A percentile compares a stretch with the other conserved stretches of the same genome.
Evolutionary conservation across 2,329 filamentous ascomycete species (phyloP).

Genomic region (Colletotrichum sp.): DNA sequence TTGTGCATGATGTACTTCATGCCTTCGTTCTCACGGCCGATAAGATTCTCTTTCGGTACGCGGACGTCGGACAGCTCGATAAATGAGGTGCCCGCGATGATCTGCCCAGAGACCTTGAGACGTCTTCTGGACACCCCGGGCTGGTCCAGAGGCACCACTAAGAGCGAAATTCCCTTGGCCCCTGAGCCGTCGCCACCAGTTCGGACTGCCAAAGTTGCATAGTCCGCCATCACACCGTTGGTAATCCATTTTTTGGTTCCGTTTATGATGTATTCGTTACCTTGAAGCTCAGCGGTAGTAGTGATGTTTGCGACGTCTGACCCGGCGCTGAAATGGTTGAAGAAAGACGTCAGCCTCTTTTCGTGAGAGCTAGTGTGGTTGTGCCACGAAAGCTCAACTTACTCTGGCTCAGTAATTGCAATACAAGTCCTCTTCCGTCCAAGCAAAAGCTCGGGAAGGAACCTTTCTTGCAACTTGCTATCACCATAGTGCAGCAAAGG

Average conservation of each 20-base stretch:
- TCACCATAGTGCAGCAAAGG: neutral
- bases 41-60: slow-evolving; percentile 75
- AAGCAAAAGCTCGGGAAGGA: slow-evolving; percentile 70
- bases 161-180: slow-evolving; percentile 65
- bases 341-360: neutral
- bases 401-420: slow-evolving; percentile 77
- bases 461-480: slow-evolving; percentile 46
- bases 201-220: slow-evolving; percentile 73
- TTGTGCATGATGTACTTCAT: slow-evolving; percentile 81
- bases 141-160: slow-evolving; percentile 71
- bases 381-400: neutral
- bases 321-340: slow-evolving; percentile 52
- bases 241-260: slow-evolving; percentile 85
- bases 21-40: slow-evolving; percentile 72
- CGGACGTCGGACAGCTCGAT: slow-evolving; percentile 79
- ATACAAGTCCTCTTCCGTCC: slow-evolving; percentile 74
- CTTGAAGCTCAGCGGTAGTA: slow-evolving; percentile 69
- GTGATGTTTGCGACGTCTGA: slow-evolving; percentile 76
- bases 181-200: slow-evolving; percentile 67
- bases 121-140: slow-evolving; percentile 72
- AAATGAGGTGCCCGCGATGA: slow-evolving; percentile 72
- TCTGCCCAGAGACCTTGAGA: slow-evolving; percentile 69
- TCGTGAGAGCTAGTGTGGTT: rapidly evolving
- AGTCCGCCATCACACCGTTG: slow-evolving; percentile 74
- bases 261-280: slow-evolving; percentile 73